phyloP scores from a whole-genome alignment of 1,284 basidiomycete species.

The Apiotrichum gamsii region DNA sequence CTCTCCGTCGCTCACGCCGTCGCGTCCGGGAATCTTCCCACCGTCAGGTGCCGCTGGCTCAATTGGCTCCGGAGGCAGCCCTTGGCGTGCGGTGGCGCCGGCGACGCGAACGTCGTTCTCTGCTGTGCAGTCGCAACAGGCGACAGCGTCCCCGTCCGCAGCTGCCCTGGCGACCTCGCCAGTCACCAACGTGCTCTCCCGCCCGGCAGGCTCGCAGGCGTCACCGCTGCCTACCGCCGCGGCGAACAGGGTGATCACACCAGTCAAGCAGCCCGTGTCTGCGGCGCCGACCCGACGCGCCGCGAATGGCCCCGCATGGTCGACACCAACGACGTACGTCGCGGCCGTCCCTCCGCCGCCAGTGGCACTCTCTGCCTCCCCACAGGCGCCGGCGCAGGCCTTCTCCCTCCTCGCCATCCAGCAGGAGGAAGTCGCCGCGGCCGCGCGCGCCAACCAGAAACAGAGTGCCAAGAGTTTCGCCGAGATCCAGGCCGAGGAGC shows the following conservation, averaged over 20 bases:
- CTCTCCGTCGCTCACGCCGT: too few relatives aligned
- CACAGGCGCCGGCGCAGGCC: slow-evolving; percentile 31
- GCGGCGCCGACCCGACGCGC: slow-evolving; percentile 4
- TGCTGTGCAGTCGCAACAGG: slow-evolving; percentile 32
- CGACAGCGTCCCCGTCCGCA: background rate
- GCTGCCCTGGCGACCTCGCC: background rate
- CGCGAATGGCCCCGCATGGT: slow-evolving; percentile 8
- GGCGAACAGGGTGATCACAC: slow-evolving; percentile 9
- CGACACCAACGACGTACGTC: slow-evolving; percentile 19
- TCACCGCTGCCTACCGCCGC: slow-evolving; percentile 14
- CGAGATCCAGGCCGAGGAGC: slow-evolving; percentile 82
- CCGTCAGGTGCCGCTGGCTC: too few relatives aligned
- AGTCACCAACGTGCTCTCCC: background rate
- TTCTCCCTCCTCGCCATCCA: slow-evolving; percentile 78
- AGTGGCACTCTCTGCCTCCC: slow-evolving; percentile 54
- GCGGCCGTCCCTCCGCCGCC: slow-evolving; percentile 28
- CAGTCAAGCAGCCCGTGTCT: slow-evolving; percentile 2
- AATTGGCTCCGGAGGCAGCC: background rate
- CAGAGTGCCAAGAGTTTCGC: slow-evolving; percentile 55
- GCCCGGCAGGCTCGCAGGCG: slow-evolving; percentile 16
- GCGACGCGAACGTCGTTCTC: slow-evolving; percentile 26
- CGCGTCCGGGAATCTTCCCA: too few relatives aligned
- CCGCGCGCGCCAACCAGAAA: slow-evolving; percentile 45
- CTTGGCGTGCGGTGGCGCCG: slow-evolving; percentile 30
- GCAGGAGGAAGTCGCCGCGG: slow-evolving; percentile 61